Percentiles rank a stretch among this genome's conserved stretches.
phyloP scores from a whole-genome alignment of 2,329 filamentous ascomycete species.

The Dactylellina leptospora region DNA sequence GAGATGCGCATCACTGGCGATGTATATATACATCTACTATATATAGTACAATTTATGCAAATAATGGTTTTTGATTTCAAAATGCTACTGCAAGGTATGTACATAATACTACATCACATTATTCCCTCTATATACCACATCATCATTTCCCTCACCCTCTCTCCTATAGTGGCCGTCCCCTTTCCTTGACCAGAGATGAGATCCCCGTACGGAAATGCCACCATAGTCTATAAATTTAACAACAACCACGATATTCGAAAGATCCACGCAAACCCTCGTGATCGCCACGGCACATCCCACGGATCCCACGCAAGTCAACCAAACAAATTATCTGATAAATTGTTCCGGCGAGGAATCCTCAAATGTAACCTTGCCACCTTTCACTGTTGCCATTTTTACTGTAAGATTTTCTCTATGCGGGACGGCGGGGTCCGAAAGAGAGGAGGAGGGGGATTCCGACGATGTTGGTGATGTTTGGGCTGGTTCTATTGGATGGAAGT shows the following conservation, averaged over 20 bases:
- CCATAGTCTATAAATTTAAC: too few species aligned
- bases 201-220: too few species aligned
- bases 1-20: too few species aligned
- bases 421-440: not conserved
- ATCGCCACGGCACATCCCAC: constrained; percentile 22
- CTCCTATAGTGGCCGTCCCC: not conserved
- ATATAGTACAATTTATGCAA: not conserved
- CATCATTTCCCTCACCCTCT: not conserved
- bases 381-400: constrained; percentile 68
- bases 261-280: not conserved
- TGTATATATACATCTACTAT: too few species aligned
- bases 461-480: not conserved
- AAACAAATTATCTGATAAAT: constrained; percentile 62
- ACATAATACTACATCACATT: constrained; percentile 10
- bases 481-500: constrained; percentile 62
- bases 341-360: constrained; percentile 69
- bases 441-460: not conserved
- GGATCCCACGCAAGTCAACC: not conserved
- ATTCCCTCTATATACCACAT: not conserved
- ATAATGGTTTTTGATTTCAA: not conserved
- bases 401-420: constrained; percentile 58
- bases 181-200: not conserved
- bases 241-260: not conserved
- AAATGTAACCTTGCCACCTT: constrained; percentile 74
- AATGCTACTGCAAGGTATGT: constrained; percentile 7